phyloP scores from a whole-genome alignment of 1,139 yeast genomes.

The Meyerozyma carpophila region DNA sequence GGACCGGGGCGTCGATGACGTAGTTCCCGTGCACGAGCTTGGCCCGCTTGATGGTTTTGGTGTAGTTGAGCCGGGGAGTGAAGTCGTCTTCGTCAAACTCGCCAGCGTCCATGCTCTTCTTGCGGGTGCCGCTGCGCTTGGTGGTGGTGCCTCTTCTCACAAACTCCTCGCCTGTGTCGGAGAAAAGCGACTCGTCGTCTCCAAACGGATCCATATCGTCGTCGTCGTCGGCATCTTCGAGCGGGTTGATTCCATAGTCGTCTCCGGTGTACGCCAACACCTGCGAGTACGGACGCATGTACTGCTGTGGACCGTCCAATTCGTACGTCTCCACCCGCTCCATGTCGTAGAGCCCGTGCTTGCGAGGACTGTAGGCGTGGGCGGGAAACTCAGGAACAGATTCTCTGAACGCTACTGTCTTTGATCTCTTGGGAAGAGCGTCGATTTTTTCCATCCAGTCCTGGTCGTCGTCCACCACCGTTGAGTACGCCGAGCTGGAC shows the following conservation, averaged over 20 bases:
- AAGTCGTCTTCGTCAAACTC: constrained; percentile 30
- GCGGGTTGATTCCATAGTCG: constrained; percentile 36
- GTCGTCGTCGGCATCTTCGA: constrained; percentile 37
- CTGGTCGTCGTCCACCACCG: constrained; percentile 1
- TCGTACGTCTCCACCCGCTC: constrained; percentile 18
- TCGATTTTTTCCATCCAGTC: constrained; percentile 1
- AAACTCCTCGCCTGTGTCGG: constrained; percentile 38
- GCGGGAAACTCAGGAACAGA: constrained; percentile 33
- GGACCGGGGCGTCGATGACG: constrained; percentile 76
- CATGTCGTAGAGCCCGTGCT: constrained; percentile 19
- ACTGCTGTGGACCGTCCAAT: constrained; percentile 11
- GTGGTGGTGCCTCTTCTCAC: constrained; percentile 31
- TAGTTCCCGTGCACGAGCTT: constrained; percentile 64
- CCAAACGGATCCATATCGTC: constrained; percentile 41
- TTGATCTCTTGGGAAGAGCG: constrained; percentile 9
- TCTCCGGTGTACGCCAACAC: constrained; percentile 31
- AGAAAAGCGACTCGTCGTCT: constrained; percentile 41
- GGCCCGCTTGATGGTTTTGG: constrained; percentile 47
- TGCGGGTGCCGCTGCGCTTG: constrained; percentile 16
- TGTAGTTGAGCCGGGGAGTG: constrained; percentile 38
- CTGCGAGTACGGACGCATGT: constrained; percentile 18
- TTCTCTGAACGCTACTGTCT: constrained; percentile 32
- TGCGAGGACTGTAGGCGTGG: constrained; percentile 24
- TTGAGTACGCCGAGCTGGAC: not conserved
- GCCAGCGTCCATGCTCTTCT: constrained; percentile 10